Base-by-base conservation (phyloP, 345 rosid genomes). In the Carallia pectinifolia region DNA sequence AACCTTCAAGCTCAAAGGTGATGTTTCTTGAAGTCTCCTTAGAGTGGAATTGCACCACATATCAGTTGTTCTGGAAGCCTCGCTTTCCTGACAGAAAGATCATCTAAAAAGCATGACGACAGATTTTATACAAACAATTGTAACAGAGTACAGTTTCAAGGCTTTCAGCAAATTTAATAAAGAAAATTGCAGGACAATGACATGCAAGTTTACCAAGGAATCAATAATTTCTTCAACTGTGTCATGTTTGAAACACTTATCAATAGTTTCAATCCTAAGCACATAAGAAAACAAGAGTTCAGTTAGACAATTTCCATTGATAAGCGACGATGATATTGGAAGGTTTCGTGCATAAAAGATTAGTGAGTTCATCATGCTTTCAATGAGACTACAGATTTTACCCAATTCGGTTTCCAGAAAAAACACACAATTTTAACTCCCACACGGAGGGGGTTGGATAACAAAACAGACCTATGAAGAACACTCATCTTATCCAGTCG, bases 1-100 rank as follows among this genome's bases (percentile, higher is more conserved):
- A 66, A 92, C 94, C 84, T 92, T 95, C 86, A 95, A 86, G 76
- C 98, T 87, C 83, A 92, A 71, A 12, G 99, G 98, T 15, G 97
- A 92, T 71, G 85, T 78, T 81, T 86, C 91, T 78, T 74, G 85
- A 60, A 95, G 97, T 70, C 84, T 84, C 68, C 83, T 80, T 61
- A 90, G 62, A 40, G 98, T 82, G 2, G 85, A 82, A 55, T 23
- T 76, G 79, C 93, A 90, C 95, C 95, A 93, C 52, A 62, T 65
- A 80, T 86, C 93, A 65, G 85, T 82, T 70, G 81, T 84, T 82
- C 79, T 71, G 64, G 85, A 63, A 55, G 84, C 85, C 75, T 88
- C 90, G 1, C 72, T 61, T 82, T 88, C 91, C 97, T 93, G 80
- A 74, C 2, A 65, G 19, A 70, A 73, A 23, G 17, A 18, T 38